These are phyloP conservation scores for Xylariales sp. DNA, from an alignment of 2,329 filamentous ascomycete genomes.

Conservation along the genomic window DNA sequence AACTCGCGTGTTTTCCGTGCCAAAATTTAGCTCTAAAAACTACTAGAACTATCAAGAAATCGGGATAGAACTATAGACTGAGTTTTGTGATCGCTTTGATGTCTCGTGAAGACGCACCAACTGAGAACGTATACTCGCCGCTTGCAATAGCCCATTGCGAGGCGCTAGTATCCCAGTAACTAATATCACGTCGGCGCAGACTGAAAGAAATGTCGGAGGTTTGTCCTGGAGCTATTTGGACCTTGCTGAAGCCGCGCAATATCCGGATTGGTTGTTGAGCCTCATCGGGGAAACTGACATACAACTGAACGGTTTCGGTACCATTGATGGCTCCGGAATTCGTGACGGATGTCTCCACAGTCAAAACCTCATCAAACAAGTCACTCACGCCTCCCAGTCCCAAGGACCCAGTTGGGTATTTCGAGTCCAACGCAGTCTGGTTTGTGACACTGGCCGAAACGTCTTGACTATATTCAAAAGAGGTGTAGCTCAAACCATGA, in stretches of 20 bases:
- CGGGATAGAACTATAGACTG: not conserved
- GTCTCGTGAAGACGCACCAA: not conserved
- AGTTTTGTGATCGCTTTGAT: slow-evolving; percentile 24
- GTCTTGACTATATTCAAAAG: slow-evolving; percentile 12
- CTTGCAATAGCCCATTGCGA: slow-evolving; percentile 56
- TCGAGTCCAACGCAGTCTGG: not conserved
- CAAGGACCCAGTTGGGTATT: slow-evolving; percentile 25
- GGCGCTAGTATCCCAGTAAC: slow-evolving; percentile 54
- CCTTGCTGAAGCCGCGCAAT: slow-evolving; percentile 59
- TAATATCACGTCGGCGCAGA: slow-evolving; percentile 56
- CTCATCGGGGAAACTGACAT: slow-evolving; percentile 38
- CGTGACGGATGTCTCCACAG: slow-evolving; percentile 54
- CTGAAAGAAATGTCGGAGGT: slow-evolving; percentile 44
- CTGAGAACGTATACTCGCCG: slow-evolving; percentile 19
- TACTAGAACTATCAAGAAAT: no score
- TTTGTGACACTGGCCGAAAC: not conserved
- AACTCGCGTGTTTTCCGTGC: no score
- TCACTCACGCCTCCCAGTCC: slow-evolving; percentile 40
- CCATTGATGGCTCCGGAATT: slow-evolving; percentile 60
- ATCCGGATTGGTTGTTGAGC: slow-evolving; percentile 40
- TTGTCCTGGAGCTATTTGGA: slow-evolving; percentile 43
- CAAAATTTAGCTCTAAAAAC: no score
- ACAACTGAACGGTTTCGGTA: slow-evolving; percentile 63
- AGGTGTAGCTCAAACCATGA: slow-evolving; percentile 33
- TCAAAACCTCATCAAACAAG: slow-evolving; percentile 40